Conservation (phyloP, 306 rosid genomes). For the Cicer chorassanicum region DNA sequence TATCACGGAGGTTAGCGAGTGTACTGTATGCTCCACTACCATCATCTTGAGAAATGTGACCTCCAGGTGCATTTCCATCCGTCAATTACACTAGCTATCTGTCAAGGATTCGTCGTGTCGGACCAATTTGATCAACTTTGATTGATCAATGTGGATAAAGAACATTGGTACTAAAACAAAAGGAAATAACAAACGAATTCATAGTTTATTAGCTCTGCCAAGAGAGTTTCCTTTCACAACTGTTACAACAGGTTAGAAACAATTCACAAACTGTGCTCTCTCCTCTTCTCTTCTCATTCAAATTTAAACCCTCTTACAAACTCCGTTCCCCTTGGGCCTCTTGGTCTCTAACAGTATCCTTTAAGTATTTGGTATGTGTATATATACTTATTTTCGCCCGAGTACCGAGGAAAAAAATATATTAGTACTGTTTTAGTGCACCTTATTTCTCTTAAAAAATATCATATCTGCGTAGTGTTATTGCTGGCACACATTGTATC, state of each 20-base stretch:
- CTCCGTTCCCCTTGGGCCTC: conserved; percentile 4
- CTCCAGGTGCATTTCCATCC: neutral
- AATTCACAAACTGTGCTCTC: conserved; percentile 6
- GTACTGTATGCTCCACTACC: neutral
- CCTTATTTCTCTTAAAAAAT: conserved; percentile 26
- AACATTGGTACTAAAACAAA: neutral
- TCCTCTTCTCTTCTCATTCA: neutral
- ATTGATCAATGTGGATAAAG: neutral
- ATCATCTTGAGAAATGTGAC: neutral
- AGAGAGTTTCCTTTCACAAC: neutral
- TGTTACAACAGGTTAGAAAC: neutral
- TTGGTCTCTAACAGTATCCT: conserved; percentile 15
- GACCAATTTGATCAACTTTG: neutral
- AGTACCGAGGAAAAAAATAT: conserved; percentile 5
- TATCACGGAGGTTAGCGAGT: neutral
- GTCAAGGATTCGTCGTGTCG: neutral
- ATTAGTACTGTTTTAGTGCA: conserved; percentile 14
- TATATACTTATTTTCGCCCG: neutral
- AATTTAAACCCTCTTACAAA: neutral
- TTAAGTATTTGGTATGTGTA: conserved; percentile 3
- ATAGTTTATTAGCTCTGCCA: conserved; percentile 6
- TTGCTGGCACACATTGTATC: conserved; percentile 13
- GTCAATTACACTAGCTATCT: neutral
- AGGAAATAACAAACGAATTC: neutral
- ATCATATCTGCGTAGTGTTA: conserved; percentile 11